Percentiles rank a stretch among this genome's conserved stretches.
These are phyloP conservation scores for Dendrobium huoshanense DNA, from an alignment of 106 monocot genomes.

Conservation along the genomic window DNA sequence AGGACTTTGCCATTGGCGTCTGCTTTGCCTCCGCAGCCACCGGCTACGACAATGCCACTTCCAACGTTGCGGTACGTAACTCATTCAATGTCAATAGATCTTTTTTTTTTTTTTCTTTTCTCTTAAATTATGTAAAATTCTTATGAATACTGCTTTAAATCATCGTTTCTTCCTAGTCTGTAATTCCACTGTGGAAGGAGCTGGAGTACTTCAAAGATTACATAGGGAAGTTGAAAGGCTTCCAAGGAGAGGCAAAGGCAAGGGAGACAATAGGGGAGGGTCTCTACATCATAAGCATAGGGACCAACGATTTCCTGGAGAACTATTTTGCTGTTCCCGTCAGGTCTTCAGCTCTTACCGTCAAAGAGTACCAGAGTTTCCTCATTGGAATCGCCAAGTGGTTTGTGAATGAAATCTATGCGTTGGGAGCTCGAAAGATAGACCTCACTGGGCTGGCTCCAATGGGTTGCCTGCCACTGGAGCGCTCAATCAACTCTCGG, in stretches of 20 bases:
- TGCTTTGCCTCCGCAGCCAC: slow-evolving; percentile 62
- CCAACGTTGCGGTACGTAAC: slow-evolving; percentile 33
- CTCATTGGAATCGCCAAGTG: slow-evolving; percentile 31
- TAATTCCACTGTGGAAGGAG: slow-evolving; percentile 69
- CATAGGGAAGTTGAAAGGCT: slow-evolving; percentile 17
- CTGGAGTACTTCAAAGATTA: slow-evolving; percentile 73
- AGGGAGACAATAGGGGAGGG: slow-evolving; percentile 33
- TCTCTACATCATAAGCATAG: slow-evolving; percentile 67
- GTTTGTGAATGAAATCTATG: slow-evolving; percentile 29
- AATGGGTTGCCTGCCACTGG: slow-evolving; percentile 67
- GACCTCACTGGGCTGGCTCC: slow-evolving; percentile 37
- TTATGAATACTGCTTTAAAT: too few relatives aligned
- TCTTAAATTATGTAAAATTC: background rate
- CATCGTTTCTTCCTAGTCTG: slow-evolving; percentile 24
- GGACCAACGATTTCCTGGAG: slow-evolving; percentile 86
- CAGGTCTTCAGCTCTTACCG: slow-evolving; percentile 25
- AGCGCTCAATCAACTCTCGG: slow-evolving; percentile 10
- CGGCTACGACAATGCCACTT: slow-evolving; percentile 52
- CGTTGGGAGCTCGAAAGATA: slow-evolving; percentile 48
- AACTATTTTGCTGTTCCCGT: slow-evolving; percentile 57
- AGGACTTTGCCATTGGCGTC: slow-evolving; percentile 38
- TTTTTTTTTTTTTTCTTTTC: too few relatives aligned
- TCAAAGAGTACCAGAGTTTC: slow-evolving; percentile 43
- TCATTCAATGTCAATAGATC: background rate
- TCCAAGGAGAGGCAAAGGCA: slow-evolving; percentile 29